Percentiles rank a stretch among this genome's conserved stretches.
phyloP scores from a whole-genome alignment of 345 rosid genomes.

The Pistacia vera region DNA sequence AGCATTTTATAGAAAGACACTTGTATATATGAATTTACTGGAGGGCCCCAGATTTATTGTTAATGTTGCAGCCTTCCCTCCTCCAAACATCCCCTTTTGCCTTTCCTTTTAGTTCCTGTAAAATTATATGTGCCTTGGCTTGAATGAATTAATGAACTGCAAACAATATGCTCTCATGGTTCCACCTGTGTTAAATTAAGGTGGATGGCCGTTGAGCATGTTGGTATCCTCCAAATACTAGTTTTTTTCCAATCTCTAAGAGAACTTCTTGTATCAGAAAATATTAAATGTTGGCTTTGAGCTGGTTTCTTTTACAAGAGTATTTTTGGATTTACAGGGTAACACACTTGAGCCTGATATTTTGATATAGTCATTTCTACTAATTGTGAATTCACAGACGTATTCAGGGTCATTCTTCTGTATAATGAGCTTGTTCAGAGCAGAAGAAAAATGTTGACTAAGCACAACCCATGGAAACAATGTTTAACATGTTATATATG shows the following conservation, averaged over 20 bases:
- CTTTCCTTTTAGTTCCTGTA: not conserved
- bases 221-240: not conserved
- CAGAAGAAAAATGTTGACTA: not conserved
- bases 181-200: not conserved
- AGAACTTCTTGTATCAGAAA: not conserved
- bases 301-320: not conserved
- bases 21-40: not conserved
- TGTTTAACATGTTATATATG: not conserved
- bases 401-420: constrained; percentile 1
- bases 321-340: not conserved
- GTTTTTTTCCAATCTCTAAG: not conserved
- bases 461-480: not conserved
- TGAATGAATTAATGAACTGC: constrained; percentile 6
- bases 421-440: not conserved
- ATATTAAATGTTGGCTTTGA: not conserved
- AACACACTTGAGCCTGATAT: not conserved
- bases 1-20: not conserved
- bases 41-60: not conserved
- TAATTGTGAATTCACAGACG: not conserved
- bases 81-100: not conserved
- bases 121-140: not conserved
- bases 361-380: not conserved
- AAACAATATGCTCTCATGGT: constrained; percentile 3
- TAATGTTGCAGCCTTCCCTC: not conserved
- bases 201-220: not conserved